A percentile compares a stretch with the other conserved stretches of the same genome.
Conservation (phyloP, 2,329 filamentous ascomycete genomes). For the Calonectria naviculata region DNA sequence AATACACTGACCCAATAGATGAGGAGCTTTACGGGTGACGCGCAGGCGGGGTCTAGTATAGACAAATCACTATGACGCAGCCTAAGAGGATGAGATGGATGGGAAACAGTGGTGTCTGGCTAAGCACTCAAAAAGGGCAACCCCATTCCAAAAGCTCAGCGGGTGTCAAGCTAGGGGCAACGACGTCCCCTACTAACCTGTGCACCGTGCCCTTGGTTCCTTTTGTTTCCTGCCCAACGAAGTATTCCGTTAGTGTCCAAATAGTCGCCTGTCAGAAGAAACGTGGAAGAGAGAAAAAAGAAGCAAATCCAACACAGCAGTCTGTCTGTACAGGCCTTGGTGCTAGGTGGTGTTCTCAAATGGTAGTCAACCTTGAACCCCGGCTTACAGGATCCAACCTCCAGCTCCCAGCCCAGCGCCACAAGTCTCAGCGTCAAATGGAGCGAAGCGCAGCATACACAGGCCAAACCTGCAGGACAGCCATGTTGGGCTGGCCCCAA, state of each 20-base stretch:
- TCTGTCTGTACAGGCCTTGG: slow-evolving; percentile 20
- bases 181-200: slow-evolving; percentile 21
- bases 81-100: slow-evolving; percentile 1
- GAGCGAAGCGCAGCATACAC: slow-evolving; percentile 4
- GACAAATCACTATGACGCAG: not conserved
- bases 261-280: slow-evolving; percentile 1
- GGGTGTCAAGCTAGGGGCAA: slow-evolving; percentile 25
- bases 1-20: not conserved
- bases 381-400: not conserved
- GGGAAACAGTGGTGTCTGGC: slow-evolving; percentile 10
- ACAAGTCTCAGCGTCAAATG: slow-evolving; percentile 13
- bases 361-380: not conserved
- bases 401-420: slow-evolving; percentile 5
- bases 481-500: slow-evolving; percentile 34
- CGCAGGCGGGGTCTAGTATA: not conserved
- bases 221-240: slow-evolving; percentile 3
- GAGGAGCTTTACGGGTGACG: slow-evolving; percentile 9
- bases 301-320: slow-evolving; percentile 19
- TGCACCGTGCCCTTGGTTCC: slow-evolving; percentile 15
- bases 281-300: slow-evolving; percentile 2
- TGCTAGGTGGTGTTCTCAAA: not conserved
- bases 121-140: slow-evolving; percentile 34
- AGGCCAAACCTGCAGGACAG: slow-evolving; percentile 23
- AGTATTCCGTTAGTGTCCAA: slow-evolving; percentile 8
- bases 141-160: slow-evolving; percentile 32